Percentiles rank a stretch among this genome's conserved stretches.
Evolutionary conservation across 140 eudicot genomes (phyloP).

Genomic region (Bidens hawaiensis): DNA sequence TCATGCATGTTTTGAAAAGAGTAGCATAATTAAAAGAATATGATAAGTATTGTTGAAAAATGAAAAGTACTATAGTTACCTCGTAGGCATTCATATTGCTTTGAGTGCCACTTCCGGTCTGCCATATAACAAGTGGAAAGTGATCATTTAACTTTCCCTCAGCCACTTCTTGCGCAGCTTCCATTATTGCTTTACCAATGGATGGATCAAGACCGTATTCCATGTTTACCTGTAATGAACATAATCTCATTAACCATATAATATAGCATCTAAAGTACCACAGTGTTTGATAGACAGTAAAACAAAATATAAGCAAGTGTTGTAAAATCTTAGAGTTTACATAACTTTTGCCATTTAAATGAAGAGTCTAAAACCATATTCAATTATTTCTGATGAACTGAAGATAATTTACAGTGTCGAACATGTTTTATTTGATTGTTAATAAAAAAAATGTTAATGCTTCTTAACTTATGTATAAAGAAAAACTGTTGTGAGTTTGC

Average conservation of each 20-base stretch:
- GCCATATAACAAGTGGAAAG: too few species aligned
- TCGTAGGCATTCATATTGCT: too few species aligned
- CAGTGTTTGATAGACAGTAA: background rate
- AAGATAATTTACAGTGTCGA: background rate
- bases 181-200: too few species aligned
- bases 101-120: too few species aligned
- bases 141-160: too few species aligned
- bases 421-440: background rate
- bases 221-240: constrained; percentile 72
- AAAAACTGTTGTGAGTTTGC: background rate
- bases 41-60: background rate
- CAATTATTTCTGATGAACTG: background rate
- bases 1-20: background rate
- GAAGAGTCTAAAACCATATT: background rate
- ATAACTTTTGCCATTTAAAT: background rate
- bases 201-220: constrained; percentile 95
- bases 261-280: background rate
- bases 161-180: too few species aligned
- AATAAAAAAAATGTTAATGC: background rate
- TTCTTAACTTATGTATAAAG: background rate
- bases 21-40: background rate
- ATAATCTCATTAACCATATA: constrained; percentile 5
- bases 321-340: background rate
- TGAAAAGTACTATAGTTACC: constrained; percentile 31
- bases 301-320: background rate